Base-by-base conservation (phyloP, 2,329 filamentous ascomycete species). In the Cercospora citrullina region DNA sequence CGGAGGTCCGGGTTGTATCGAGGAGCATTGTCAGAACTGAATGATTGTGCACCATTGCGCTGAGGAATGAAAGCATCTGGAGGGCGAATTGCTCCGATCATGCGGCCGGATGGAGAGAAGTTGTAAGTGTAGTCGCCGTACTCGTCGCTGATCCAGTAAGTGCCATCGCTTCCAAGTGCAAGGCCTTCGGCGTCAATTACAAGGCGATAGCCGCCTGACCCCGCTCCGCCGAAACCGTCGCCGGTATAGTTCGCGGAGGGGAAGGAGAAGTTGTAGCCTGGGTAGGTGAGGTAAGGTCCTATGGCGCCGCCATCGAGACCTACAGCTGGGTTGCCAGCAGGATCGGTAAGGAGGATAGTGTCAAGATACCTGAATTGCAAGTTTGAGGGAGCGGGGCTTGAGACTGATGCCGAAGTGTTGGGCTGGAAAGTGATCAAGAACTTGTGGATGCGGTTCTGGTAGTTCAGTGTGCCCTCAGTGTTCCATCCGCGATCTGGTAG, bases 91-190 rank as follows among this genome's bases (percentile, higher is more conserved):
- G 89, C 89, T 1, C 81, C 79, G 16, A 87, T 77, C 86, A 92
- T 89, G 36, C 80, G 82, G 39, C 90, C 90, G 0, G 76, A 74
- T 3, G 77, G 70, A 68, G 83, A 80, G 78, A 92, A 92, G 55
- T 87, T 84, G 81, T 91, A 92, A 23, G 91, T 80, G 72, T 89
- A 91, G 36, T 71, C 62, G 36, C 65, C 90, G 75, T 91, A 90
- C 79, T 92, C 90, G 74, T 92, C 90, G 7, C 83, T 85, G 45
- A 91, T 81, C 88, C 89, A 92, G 79, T 91, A 91, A 0, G 83
- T 82, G 12, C 86, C 87, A 64, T 90, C 85, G 0, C 79, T 71
- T 60, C 84, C 84, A 6, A 92, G 81, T 1, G 87, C 86, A 0
- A 93, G 79, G 1, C 90, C 90, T 79, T 93, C 90, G 0, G 86